Evolutionary conservation across 1,139 yeast species (phyloP).

Genomic region (Citeromyces hawaiiensis): DNA sequence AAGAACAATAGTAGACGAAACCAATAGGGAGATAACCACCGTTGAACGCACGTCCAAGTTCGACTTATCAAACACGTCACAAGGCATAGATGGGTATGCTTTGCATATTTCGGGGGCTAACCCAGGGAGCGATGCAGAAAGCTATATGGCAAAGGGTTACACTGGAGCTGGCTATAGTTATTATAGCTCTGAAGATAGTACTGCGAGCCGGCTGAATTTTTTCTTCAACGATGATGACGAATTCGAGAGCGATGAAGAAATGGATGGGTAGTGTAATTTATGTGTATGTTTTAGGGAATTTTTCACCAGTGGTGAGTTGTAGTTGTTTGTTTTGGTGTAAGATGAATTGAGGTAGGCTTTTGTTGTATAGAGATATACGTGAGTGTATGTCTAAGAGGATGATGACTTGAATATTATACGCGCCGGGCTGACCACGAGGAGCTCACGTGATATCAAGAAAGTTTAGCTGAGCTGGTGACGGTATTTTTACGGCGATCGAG

Average conservation of each 20-base stretch:
- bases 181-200: conserved; percentile 2
- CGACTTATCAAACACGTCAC: conserved; percentile 14
- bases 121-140: conserved; percentile 24
- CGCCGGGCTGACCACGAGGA: too few species aligned
- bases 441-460: too few species aligned
- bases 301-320: too few species aligned
- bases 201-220: conserved; percentile 3
- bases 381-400: too few species aligned
- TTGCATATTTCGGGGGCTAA: conserved; percentile 11
- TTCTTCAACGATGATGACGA: conserved; percentile 4
- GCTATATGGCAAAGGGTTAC: conserved; percentile 25
- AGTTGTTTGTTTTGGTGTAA: too few species aligned
- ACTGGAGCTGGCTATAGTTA: conserved; percentile 2
- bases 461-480: too few species aligned
- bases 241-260: background rate
- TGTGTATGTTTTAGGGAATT: too few species aligned
- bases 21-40: conserved; percentile 13
- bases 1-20: conserved; percentile 16
- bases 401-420: too few species aligned
- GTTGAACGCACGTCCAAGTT: conserved; percentile 17
- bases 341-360: too few species aligned
- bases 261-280: background rate
- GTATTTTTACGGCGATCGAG: too few species aligned
- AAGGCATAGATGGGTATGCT: conserved; percentile 20
- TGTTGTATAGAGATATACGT: too few species aligned